phyloP scores from a whole-genome alignment of 345 rosid species.

The Hibiscus mutabilis region DNA sequence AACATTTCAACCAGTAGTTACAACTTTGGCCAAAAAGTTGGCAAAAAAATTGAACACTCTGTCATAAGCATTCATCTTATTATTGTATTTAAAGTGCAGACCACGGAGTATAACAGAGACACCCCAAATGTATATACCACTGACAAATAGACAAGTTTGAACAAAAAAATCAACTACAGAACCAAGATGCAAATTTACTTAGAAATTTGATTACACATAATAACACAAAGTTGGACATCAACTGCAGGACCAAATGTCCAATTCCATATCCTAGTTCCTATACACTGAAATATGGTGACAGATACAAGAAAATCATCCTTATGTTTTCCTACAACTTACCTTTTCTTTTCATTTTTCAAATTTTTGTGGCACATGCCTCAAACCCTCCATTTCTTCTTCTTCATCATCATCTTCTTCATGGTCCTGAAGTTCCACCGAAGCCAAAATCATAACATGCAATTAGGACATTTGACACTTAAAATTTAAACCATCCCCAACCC shows the following conservation, averaged over 20 bases:
- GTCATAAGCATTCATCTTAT: neutral
- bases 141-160: neutral
- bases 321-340: constrained; percentile 13
- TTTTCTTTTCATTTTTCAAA: constrained; percentile 8
- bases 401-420: constrained; percentile 10
- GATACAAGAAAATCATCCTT: constrained; percentile 18
- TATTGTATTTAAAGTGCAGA: neutral
- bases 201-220: constrained; percentile 33
- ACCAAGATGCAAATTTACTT: constrained; percentile 30
- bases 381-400: neutral
- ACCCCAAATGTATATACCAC: neutral
- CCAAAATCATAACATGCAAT: constrained; percentile 4
- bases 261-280: constrained; percentile 38
- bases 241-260: constrained; percentile 19
- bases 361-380: constrained; percentile 1
- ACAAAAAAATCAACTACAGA: neutral
- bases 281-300: constrained; percentile 38
- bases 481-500: neutral
- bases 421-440: constrained; percentile 6
- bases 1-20: constrained; percentile 30
- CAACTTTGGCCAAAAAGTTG: neutral
- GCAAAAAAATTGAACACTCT: neutral
- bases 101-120: neutral
- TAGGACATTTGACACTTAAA: constrained; percentile 6
- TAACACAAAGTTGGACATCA: constrained; percentile 32